phyloP scores from a whole-genome alignment of 2,329 filamentous ascomycete species.

The Dothideomycetidae sp. region DNA sequence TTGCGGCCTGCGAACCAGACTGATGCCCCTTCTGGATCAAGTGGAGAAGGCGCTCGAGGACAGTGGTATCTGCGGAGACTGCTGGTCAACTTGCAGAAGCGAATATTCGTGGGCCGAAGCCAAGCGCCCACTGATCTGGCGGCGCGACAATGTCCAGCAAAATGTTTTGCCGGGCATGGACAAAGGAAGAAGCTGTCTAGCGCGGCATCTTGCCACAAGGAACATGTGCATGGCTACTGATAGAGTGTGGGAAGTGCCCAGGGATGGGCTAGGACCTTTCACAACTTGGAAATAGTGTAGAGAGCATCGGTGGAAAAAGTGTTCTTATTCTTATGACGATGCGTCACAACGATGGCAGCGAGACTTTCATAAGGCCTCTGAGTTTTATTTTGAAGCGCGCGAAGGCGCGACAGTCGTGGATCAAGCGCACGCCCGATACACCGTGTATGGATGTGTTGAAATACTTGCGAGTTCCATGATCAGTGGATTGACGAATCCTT shows the following conservation, averaged over 20 bases:
- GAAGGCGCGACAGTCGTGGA: too few species aligned
- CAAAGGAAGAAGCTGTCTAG: conserved; percentile 12
- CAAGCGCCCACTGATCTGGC: conserved; percentile 34
- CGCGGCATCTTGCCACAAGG: conserved; percentile 17
- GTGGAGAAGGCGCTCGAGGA: conserved; percentile 35
- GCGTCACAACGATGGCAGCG: too few species aligned
- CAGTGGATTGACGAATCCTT: too few species aligned
- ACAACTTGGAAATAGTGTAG: too few species aligned
- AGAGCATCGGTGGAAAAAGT: too few species aligned
- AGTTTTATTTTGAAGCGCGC: too few species aligned
- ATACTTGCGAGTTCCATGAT: too few species aligned
- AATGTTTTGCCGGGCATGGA: conserved; percentile 7
- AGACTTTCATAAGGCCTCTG: too few species aligned
- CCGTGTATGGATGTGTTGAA: too few species aligned
- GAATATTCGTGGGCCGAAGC: conserved; percentile 31
- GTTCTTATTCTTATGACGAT: too few species aligned
- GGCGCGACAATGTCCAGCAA: conserved; percentile 5
- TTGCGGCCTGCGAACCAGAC: conserved; percentile 52
- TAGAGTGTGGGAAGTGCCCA: conserved; percentile 17
- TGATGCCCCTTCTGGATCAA: conserved; percentile 52
- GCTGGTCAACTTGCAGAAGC: conserved; percentile 27
- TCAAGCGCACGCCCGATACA: too few species aligned
- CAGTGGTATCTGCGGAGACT: conserved; percentile 32
- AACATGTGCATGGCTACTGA: conserved; percentile 21
- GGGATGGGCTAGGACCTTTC: not conserved